These are phyloP conservation scores for Penicillium sp. DNA, from an alignment of 2,329 filamentous ascomycete species.

Conservation along the genomic window DNA sequence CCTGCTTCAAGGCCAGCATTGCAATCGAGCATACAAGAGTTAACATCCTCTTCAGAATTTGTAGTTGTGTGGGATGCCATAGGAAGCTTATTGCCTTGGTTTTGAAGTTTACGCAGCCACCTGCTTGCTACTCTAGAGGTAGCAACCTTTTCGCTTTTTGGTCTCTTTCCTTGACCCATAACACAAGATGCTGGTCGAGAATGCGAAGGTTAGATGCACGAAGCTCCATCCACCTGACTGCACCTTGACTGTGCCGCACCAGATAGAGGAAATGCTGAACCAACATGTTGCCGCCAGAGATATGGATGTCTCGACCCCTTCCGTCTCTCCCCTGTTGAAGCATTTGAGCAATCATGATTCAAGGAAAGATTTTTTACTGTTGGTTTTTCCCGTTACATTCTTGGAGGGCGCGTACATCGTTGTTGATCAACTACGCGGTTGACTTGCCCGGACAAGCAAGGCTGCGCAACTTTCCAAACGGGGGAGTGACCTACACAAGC, in stretches of 20 bases:
- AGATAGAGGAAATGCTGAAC: slow-evolving; percentile 10
- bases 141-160: background rate
- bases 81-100: background rate
- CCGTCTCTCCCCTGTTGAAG: background rate
- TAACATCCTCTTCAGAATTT: too few relatives aligned
- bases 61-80: background rate
- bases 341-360: slow-evolving; percentile 5
- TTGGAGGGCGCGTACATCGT: background rate
- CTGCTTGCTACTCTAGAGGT: background rate
- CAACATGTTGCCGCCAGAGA: background rate
- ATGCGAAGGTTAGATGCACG: background rate
- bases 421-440: background rate
- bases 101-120: background rate
- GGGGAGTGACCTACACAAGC: background rate
- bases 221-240: slow-evolving; percentile 5
- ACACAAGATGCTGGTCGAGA: background rate
- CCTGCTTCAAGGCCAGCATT: too few relatives aligned
- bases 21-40: too few relatives aligned
- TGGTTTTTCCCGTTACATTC: background rate
- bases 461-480: background rate
- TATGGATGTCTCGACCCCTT: background rate
- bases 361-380: background rate
- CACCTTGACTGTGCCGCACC: slow-evolving; percentile 26
- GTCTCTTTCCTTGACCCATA: background rate
- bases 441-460: background rate